These are phyloP conservation scores for Moringa oleifera DNA, from an alignment of 345 rosid genomes.

Conservation along the genomic window DNA sequence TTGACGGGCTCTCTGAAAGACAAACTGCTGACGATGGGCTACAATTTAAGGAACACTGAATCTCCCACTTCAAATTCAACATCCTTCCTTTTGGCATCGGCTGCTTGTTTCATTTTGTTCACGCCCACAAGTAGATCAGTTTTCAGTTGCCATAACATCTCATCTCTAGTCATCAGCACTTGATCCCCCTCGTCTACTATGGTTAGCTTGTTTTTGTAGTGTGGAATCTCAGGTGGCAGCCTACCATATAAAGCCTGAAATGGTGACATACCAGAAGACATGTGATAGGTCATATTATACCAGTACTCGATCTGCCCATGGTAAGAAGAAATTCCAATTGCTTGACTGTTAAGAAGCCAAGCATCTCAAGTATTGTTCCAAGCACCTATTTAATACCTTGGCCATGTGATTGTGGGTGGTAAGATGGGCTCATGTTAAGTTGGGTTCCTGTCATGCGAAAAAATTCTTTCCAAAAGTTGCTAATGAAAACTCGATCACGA, in stretches of 20 bases:
- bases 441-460: neutral
- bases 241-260: too few species aligned
- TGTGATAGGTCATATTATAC: too few species aligned
- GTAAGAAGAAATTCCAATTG: too few species aligned
- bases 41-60: neutral
- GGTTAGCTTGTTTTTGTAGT: neutral
- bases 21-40: neutral
- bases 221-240: neutral
- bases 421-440: neutral
- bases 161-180: too few species aligned
- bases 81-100: neutral
- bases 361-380: too few species aligned
- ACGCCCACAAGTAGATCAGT: too few species aligned
- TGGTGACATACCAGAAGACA: too few species aligned
- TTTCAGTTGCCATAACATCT: too few species aligned
- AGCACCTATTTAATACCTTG: too few species aligned
- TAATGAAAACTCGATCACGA: neutral
- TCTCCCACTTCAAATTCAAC: neutral
- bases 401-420: too few species aligned
- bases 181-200: neutral
- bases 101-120: neutral
- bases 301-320: too few species aligned
- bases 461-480: neutral
- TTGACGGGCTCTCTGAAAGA: neutral
- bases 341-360: too few species aligned